Conservation (phyloP, 2,329 filamentous ascomycete species). For the Curvularia eragrostidis region DNA sequence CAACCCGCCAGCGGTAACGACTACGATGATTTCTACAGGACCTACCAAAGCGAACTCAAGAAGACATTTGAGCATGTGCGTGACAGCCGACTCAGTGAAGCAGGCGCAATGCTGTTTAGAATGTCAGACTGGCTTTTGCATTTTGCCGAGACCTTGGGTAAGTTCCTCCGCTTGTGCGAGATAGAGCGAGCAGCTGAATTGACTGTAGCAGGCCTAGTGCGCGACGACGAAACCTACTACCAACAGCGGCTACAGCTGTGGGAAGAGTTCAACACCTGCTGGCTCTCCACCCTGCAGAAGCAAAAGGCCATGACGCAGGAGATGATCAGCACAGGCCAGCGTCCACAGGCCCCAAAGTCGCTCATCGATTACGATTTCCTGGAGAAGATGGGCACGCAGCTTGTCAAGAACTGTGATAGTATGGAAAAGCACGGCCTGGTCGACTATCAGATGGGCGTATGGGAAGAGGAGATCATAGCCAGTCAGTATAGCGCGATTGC, state of each 20-base stretch:
- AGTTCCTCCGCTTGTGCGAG: conserved; percentile 43
- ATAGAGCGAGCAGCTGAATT: conserved; percentile 51
- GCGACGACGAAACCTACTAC: conserved; percentile 79
- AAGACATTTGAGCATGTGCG: conserved; percentile 75
- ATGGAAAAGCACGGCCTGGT: conserved; percentile 93
- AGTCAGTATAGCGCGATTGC: conserved; percentile 62
- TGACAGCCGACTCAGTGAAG: conserved; percentile 66
- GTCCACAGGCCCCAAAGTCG: conserved; percentile 64
- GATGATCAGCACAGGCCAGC: conserved; percentile 65
- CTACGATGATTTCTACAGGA: conserved; percentile 72
- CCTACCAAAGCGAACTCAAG: conserved; percentile 63
- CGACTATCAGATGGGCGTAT: conserved; percentile 96
- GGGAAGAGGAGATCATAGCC: conserved; percentile 88
- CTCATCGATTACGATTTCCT: conserved; percentile 73
- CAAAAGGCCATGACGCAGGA: conserved; percentile 76
- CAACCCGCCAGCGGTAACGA: conserved; percentile 53
- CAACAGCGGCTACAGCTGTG: conserved; percentile 82
- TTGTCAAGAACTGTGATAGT: conserved; percentile 82
- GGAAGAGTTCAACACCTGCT: conserved; percentile 93
- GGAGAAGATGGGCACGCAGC: conserved; percentile 79
- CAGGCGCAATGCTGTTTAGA: conserved; percentile 64
- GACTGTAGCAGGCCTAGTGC: conserved; percentile 78
- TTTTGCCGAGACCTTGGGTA: conserved; percentile 71
- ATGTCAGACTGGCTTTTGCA: conserved; percentile 71
- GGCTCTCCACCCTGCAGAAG: conserved; percentile 81